phyloP scores from a whole-genome alignment of 306 rosid species.

The Vigna radiata region DNA sequence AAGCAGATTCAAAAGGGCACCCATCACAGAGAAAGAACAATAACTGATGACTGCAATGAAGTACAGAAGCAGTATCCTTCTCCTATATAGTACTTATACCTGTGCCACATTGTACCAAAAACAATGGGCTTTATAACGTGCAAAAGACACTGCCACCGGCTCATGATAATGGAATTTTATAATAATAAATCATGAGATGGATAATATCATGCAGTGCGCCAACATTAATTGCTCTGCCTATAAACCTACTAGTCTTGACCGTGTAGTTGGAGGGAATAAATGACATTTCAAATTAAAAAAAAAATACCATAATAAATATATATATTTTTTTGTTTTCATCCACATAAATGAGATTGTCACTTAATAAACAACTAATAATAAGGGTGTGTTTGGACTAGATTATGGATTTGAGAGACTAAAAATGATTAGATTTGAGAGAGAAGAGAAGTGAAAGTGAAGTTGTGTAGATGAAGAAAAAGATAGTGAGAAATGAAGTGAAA shows the following conservation, averaged over 20 bases:
- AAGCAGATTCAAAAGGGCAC: slow-evolving; percentile 38
- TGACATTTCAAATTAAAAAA: not conserved
- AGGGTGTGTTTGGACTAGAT: too few species aligned
- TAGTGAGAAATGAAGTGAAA: too few species aligned
- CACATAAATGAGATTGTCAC: too few species aligned
- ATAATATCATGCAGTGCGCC: not conserved
- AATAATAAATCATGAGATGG: not conserved
- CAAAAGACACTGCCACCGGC: slow-evolving; percentile 3
- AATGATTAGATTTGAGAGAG: too few species aligned
- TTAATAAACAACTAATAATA: too few species aligned
- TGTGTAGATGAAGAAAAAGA: too few species aligned
- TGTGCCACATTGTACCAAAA: slow-evolving; percentile 32
- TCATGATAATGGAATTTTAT: slow-evolving; percentile 8
- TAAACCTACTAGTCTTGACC: slow-evolving; percentile 25
- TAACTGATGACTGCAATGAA: not conserved
- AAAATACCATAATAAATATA: too few species aligned
- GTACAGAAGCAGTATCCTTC: slow-evolving; percentile 13
- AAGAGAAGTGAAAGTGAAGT: too few species aligned
- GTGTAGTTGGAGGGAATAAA: slow-evolving; percentile 39
- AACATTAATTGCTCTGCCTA: slow-evolving; percentile 48
- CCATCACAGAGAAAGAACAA: slow-evolving; percentile 45
- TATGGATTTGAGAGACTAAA: too few species aligned
- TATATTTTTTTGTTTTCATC: too few species aligned
- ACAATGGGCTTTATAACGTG: slow-evolving; percentile 35
- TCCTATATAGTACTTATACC: not conserved